Base-by-base conservation (phyloP, 1,284 basidiomycete species). In the Cryptococcus deneoformans region DNA sequence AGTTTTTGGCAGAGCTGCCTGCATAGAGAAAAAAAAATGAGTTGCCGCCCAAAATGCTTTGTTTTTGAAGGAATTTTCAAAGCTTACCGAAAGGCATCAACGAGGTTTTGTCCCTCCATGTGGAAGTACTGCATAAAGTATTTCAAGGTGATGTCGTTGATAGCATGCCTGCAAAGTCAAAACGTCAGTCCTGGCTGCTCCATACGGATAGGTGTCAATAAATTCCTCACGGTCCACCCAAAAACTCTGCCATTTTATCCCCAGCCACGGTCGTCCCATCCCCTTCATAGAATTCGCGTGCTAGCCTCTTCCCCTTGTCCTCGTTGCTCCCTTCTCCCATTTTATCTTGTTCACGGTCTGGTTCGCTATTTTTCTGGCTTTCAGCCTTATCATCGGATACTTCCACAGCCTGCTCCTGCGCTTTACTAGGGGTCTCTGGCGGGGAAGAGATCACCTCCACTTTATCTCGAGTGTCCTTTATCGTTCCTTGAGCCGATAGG, bases 241-340 rank as follows among this genome's bases (percentile, higher is more conserved):
- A 81, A 87, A 92, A 98, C 75, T 96, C 91, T 1, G 95, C 92
- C 67, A 97, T 90, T 80, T 94, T 95, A 67, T 95, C 92, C 67
- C 87, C 87, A 20, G 85, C 82, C 63, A 95, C 74, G 72, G 93
- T 93, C 3, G 83, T 82, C 64, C 88, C 86, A 69, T 98, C 91
- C 70, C 93, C 90, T n/a, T 85, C 83, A 84, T 90, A 91, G 73
- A 90, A 93, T 58, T 86, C 84, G 50, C 80, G 77, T 0, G 94
- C 93, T 46, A 91, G 76, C 51, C 87, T 86, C 66, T 84, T 85
- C 0, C 86, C 92, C 59, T 84, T 82, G 34, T 82, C 79, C 56
- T 90, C 87, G 20, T 42, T 29, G 37, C 46, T 20, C 36, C 44
- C 8, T 16, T n/a, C 14, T 40, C 40, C 29, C 49, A 7, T 8